These are phyloP conservation scores for Ogataea saltuana DNA, from an alignment of 805 yeast species.

Conservation along the genomic window DNA sequence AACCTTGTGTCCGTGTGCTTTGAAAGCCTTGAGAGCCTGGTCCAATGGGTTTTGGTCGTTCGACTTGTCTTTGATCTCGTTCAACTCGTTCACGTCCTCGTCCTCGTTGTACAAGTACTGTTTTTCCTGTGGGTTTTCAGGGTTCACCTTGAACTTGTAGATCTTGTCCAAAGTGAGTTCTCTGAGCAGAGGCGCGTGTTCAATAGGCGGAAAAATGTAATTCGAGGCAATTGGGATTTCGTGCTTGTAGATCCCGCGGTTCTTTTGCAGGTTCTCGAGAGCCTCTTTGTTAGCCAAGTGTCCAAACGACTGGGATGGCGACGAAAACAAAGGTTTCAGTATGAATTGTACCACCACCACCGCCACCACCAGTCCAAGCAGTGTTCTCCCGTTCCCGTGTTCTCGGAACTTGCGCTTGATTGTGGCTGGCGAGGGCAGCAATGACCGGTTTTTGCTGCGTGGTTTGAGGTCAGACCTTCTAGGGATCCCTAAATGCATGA, in stretches of 20 bases:
- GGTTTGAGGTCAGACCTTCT: conserved; percentile 29
- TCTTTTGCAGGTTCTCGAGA: conserved; percentile 21
- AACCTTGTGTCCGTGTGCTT: conserved; percentile 64
- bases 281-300: conserved; percentile 31
- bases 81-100: conserved; percentile 37
- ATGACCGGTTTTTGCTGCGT: conserved; percentile 18
- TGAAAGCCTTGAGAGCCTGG: conserved; percentile 57
- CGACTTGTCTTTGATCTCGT: conserved; percentile 51
- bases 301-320: conserved; percentile 17
- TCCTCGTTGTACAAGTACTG: conserved; percentile 45
- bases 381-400: conserved; percentile 13
- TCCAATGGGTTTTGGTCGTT: conserved; percentile 44
- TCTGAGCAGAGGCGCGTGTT: conserved; percentile 62
- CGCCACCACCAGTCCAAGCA: conserved; percentile 8
- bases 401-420: conserved; percentile 16
- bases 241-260: conserved; percentile 46
- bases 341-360: conserved; percentile 13
- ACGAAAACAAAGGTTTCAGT: conserved; percentile 37
- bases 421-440: conserved; percentile 25
- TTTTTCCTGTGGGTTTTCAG: conserved; percentile 38
- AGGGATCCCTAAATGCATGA: conserved; percentile 31
- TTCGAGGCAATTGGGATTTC: conserved; percentile 51
- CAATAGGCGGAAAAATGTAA: conserved; percentile 73
- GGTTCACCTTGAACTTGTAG: conserved; percentile 48
- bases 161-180: conserved; percentile 55